Evolutionary conservation across 257 asterid genomes (phyloP), one percentile per base, ranked within the genome.

Genomic region (Solanum ossicruentum): DNA sequence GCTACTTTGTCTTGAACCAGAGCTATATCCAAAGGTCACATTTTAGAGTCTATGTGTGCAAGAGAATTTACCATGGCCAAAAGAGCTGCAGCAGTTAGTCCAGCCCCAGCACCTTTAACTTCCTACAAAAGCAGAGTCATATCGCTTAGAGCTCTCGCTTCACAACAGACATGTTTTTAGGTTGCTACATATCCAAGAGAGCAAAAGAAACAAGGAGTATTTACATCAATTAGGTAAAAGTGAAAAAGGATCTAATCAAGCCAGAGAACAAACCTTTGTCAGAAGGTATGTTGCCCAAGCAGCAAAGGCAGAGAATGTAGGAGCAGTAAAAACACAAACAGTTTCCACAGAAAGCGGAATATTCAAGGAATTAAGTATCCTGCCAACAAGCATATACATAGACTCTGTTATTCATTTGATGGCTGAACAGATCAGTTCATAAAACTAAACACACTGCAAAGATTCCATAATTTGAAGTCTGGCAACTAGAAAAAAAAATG

Each of bases 261-360:
- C 23, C 83, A 51, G 12, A 86, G 41, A 83, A 78, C 87, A 85
- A 91, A 97, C 99, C 99, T 95, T 97, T 67, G 99, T 97, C 85
- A 97, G 89, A 86, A 97, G 98, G 89, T 92, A 97, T 45, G 99
- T 91, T 15, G 99, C 98, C 99, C 99, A 97, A 49, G 99, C 89
- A 90, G 99, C 99, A 91, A 97, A 93, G 23, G 99, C 99, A 11
- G 99, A 97, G 93, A 97, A 97, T 84, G 94, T 88, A 55, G 99
- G 99, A 57, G 99, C 99, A 12, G 99, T 97, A 88, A 97, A 97
- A 63, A 97, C 99, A 85, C 99, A 97, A 28, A 97, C 99, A 86
- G 99, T 97, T 90, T 97, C 99, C 91, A 97, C 99, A 3, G 99
- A 94, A 28, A 97, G 95, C 55, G 99, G 99, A 87, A 97, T 90